Percentiles rank a stretch among this genome's conserved stretches.
phyloP scores from a whole-genome alignment of 164 flowering plant genomes.

The Brasenia schreberi region DNA sequence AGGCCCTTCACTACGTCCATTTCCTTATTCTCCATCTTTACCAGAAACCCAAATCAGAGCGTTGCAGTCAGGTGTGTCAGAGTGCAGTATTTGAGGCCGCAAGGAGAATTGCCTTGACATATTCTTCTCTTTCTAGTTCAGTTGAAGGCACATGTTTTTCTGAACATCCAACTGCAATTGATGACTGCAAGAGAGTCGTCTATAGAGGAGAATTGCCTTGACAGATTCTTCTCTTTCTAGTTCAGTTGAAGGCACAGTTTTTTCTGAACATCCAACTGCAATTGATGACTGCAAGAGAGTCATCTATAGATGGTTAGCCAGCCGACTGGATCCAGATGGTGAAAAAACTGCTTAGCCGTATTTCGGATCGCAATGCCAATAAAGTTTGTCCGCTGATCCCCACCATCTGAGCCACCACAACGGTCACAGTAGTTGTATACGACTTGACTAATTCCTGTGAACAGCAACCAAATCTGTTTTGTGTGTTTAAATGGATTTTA shows the following conservation, averaged over 20 bases:
- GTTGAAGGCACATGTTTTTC: slow-evolving; percentile 19
- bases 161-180: slow-evolving; percentile 30
- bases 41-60: slow-evolving; percentile 13
- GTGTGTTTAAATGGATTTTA: too few species aligned
- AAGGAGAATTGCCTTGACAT: slow-evolving; percentile 35
- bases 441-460: too few species aligned
- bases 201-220: slow-evolving; percentile 42
- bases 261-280: slow-evolving; percentile 29
- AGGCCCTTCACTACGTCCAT: slow-evolving; percentile 72
- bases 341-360: slow-evolving; percentile 73
- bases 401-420: too few species aligned
- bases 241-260: slow-evolving; percentile 16
- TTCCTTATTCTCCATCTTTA: slow-evolving; percentile 13
- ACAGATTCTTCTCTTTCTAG: slow-evolving; percentile 36
- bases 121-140: slow-evolving; percentile 30
- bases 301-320: slow-evolving; percentile 76
- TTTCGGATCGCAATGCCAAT: slow-evolving; percentile 79
- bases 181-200: slow-evolving; percentile 66
- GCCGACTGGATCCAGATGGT: slow-evolving; percentile 46
- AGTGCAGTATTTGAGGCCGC: slow-evolving; percentile 78
- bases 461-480: too few species aligned
- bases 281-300: slow-evolving; percentile 62
- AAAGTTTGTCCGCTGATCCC: slow-evolving; percentile 19
- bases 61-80: slow-evolving; percentile 75
- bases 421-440: too few species aligned